Base-by-base conservation (phyloP, 345 rosid genomes). In the Pistacia vera region DNA sequence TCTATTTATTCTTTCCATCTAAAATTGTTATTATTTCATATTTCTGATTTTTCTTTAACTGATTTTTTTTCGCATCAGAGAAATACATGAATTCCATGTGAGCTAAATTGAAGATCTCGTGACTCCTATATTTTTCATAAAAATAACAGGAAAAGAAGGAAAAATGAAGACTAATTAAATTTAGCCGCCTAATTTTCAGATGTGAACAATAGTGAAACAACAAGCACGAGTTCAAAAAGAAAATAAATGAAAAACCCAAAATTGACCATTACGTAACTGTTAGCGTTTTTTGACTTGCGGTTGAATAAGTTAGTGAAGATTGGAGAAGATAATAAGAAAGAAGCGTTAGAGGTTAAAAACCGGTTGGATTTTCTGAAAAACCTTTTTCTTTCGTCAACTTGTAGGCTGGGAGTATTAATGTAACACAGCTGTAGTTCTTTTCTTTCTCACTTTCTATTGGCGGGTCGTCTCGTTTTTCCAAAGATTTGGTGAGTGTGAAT, bases 401-500 rank as follows among this genome's bases (percentile, higher is more conserved):
- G 13, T 36, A 36, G 25, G 4, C 12, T 5, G 63, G 22, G 20
- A 46, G 6, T 70, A 56, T 56, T 22, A 11, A 67, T 16, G 22
- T 1, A 8, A 51, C 8, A 22, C 22, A 41, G 20, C 57, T 38
- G 30, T 17, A 12, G 33, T 51, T 30, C 25, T 68, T 3, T 3
- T 28, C 10, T 35, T 2, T 55, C 46, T 62, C 61, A 18, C 9
- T 5, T 66, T 64, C 36, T 57, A 61, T 54, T 35, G 49, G 55
- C 56, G 14, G 74, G 71, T 28, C 63, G 33, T 56, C 36, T 63
- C 63, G 30, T 35, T 18, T 36, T 48, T 44, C 46, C 64, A 8
- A 28, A 36, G 58, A 18, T 73, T 77, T 2, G 49, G 51, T 16
- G 72, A 66, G 51, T 16, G 72, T 63, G 72, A 77, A 75, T 85